Percentiles rank a stretch among this genome's conserved stretches.
These are phyloP conservation scores for Fusarium goolgardi DNA, from an alignment of 2,329 filamentous ascomycete species.

Conservation along the genomic window DNA sequence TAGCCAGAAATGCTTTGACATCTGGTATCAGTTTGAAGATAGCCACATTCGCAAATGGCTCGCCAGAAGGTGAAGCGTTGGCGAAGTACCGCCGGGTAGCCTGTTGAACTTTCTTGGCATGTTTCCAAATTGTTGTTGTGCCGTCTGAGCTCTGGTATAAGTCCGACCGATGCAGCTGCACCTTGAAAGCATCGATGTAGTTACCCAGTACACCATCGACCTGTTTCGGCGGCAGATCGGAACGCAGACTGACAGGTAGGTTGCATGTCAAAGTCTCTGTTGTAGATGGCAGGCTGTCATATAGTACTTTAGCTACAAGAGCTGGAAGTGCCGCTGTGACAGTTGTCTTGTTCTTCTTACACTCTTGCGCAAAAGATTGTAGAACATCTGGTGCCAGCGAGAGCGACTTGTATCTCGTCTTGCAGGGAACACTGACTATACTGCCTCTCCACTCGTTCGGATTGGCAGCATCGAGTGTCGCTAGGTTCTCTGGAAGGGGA, in stretches of 20 bases:
- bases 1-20: background rate
- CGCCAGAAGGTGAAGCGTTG: slow-evolving; percentile 1
- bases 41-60: slow-evolving; percentile 2
- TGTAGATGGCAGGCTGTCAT: background rate
- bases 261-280: slow-evolving; percentile 6
- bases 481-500: background rate
- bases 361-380: background rate
- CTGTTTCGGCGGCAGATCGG: background rate
- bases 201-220: slow-evolving; percentile 2
- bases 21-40: slow-evolving; percentile 4
- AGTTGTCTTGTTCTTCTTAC: slow-evolving; percentile 3
- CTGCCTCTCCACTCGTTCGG: slow-evolving; percentile 1
- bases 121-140: background rate
- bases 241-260: background rate
- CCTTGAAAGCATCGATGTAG: slow-evolving; percentile 12
- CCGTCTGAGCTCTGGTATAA: background rate
- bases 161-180: background rate
- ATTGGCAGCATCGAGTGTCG: background rate
- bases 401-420: slow-evolving; percentile 3
- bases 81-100: slow-evolving; percentile 11
- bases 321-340: slow-evolving; percentile 6
- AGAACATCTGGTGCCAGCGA: background rate
- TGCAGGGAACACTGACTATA: background rate
- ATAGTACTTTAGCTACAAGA: slow-evolving; percentile 4
- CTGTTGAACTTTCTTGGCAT: slow-evolving; percentile 6